phyloP scores from a whole-genome alignment of 1,284 basidiomycete species.

The Hypsizygus ulmarius region DNA sequence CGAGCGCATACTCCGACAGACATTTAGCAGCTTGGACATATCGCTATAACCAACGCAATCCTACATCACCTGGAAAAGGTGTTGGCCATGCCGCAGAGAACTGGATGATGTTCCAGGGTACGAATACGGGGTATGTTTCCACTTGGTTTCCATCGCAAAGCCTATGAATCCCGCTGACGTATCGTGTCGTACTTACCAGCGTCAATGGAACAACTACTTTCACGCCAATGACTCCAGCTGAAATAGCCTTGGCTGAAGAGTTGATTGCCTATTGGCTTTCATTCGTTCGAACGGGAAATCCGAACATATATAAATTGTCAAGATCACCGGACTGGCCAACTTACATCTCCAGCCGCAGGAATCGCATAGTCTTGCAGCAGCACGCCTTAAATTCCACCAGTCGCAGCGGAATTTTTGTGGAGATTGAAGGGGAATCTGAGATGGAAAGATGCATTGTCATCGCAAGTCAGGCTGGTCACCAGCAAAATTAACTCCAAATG shows the following conservation, averaged over 20 bases:
- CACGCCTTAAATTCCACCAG: conserved; percentile 29
- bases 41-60: conserved; percentile 55
- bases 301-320: conserved; percentile 48
- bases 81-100: conserved; percentile 56
- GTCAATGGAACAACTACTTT: conserved; percentile 41
- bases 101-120: conserved; percentile 63
- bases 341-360: conserved; percentile 28
- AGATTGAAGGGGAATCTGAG: conserved; percentile 40
- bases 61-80: conserved; percentile 33
- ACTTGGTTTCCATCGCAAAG: neutral
- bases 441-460: conserved; percentile 36
- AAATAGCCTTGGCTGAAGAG: conserved; percentile 49
- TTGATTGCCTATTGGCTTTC: conserved; percentile 62
- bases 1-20: conserved; percentile 33
- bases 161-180: neutral
- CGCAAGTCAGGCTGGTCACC: conserved; percentile 28
- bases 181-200: conserved; percentile 23
- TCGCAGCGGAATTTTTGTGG: conserved; percentile 42
- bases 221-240: conserved; percentile 35
- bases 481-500: conserved; percentile 39
- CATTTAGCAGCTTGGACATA: conserved; percentile 45
- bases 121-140: conserved; percentile 49
- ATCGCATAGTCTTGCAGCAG: conserved; percentile 47
- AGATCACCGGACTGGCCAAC: conserved; percentile 44
- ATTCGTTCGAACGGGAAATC: conserved; percentile 51